These are phyloP conservation scores for Mucuna pruriens DNA, from an alignment of 306 rosid genomes.

Conservation along the genomic window DNA sequence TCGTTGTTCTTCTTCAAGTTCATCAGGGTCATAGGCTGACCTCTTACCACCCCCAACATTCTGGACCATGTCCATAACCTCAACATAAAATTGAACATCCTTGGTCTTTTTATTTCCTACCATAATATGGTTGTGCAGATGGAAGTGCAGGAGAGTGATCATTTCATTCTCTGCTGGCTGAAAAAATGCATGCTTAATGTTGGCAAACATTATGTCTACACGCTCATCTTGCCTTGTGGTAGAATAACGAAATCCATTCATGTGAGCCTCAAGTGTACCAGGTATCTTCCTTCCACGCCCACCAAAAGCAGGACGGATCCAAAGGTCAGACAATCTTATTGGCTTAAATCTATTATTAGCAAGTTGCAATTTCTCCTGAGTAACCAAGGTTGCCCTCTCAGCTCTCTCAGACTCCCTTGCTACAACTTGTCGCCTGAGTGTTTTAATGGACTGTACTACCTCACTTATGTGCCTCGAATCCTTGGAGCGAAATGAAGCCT, in stretches of 20 bases:
- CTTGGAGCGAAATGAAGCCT: slow-evolving; percentile 94
- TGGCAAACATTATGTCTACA: slow-evolving; percentile 77
- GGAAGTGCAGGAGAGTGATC: slow-evolving; percentile 94
- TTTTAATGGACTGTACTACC: slow-evolving; percentile 80
- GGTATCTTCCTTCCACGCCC: slow-evolving; percentile 97
- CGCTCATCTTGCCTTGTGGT: slow-evolving; percentile 92
- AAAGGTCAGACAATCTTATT: slow-evolving; percentile 76
- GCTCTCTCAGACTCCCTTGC: slow-evolving; percentile 98
- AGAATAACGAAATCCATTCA: slow-evolving; percentile 87
- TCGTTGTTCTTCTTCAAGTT: slow-evolving; percentile 97
- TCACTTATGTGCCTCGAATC: slow-evolving; percentile 88
- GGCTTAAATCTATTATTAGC: slow-evolving; percentile 94
- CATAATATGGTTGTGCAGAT: slow-evolving; percentile 95
- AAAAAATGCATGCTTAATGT: slow-evolving; percentile 89
- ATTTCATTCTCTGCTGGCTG: slow-evolving; percentile 99
- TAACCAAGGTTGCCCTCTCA: slow-evolving; percentile 94
- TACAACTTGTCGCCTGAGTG: slow-evolving; percentile 84
- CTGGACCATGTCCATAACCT: slow-evolving; percentile 96
- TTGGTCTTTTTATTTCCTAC: slow-evolving; percentile 95
- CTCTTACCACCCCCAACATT: slow-evolving; percentile 87
- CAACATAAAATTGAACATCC: slow-evolving; percentile 90
- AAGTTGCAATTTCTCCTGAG: slow-evolving; percentile 92
- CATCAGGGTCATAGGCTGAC: slow-evolving; percentile 95
- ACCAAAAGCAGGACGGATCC: slow-evolving; percentile 92
- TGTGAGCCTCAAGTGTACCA: slow-evolving; percentile 89